Conservation (phyloP, 257 asterid species). For the Datura wrightii region DNA sequence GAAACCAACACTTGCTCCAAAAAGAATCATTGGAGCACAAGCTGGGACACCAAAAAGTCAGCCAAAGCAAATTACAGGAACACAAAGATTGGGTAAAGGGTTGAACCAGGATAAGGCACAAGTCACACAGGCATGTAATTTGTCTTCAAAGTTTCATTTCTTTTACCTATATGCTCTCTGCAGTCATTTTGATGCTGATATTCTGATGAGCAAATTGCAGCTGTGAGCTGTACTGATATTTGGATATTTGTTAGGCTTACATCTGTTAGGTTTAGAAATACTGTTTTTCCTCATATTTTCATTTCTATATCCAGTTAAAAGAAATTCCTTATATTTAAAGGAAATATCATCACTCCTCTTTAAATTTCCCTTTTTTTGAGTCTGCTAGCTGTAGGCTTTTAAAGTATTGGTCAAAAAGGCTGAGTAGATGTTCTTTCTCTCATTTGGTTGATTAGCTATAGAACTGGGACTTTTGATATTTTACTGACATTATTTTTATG, state of each 20-base stretch:
- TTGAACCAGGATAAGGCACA: constrained; percentile 60
- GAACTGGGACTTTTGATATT: constrained; percentile 28
- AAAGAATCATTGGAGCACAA: constrained; percentile 53
- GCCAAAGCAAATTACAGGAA: constrained; percentile 59
- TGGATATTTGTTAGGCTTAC: not conserved
- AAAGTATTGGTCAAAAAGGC: not conserved
- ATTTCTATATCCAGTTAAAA: not conserved
- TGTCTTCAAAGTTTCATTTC: constrained; percentile 19
- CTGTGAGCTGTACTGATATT: not conserved
- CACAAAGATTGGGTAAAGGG: constrained; percentile 54
- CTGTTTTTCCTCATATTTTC: not conserved
- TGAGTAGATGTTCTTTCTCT: not conserved
- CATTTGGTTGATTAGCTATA: constrained; percentile 7
- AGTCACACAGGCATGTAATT: constrained; percentile 49
- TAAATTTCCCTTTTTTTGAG: not conserved
- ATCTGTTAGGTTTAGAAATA: not conserved
- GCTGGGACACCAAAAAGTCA: constrained; percentile 55
- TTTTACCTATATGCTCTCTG: not conserved
- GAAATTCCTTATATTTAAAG: not conserved
- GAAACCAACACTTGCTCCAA: constrained; percentile 55
- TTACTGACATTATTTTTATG: constrained; percentile 29
- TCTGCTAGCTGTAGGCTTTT: not conserved
- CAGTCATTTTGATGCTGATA: not conserved
- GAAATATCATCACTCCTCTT: not conserved
- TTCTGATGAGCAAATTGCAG: not conserved